A percentile compares a stretch with the other conserved stretches of the same genome.
phyloP scores from a whole-genome alignment of 2,329 filamentous ascomycete genomes.

The Fusarium piperis region DNA sequence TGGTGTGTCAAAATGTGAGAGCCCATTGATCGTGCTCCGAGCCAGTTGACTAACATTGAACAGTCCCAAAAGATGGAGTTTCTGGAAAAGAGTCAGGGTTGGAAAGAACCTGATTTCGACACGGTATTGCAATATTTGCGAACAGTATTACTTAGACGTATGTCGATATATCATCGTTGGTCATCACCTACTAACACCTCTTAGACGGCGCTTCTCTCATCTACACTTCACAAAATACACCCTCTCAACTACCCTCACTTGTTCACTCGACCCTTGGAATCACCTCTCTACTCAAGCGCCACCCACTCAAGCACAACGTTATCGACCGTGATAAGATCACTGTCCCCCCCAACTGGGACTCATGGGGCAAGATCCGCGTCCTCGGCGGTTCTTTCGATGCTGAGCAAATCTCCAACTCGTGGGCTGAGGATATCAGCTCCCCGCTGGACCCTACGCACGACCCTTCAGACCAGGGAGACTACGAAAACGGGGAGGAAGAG shows the following conservation, averaged over 20 bases:
- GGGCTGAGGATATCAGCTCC: conserved; percentile 83
- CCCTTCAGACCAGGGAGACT: conserved; percentile 37
- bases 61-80: conserved; percentile 90
- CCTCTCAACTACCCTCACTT: conserved; percentile 80
- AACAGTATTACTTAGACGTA: conserved; percentile 87
- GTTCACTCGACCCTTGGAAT: conserved; percentile 89
- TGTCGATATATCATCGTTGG: neutral
- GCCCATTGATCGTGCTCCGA: neutral
- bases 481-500: conserved; percentile 34
- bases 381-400: conserved; percentile 92
- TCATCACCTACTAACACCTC: conserved; percentile 32
- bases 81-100: conserved; percentile 87
- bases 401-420: conserved; percentile 83
- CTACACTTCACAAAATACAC: conserved; percentile 81
- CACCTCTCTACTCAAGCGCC: conserved; percentile 81
- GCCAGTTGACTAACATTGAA: conserved; percentile 32
- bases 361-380: conserved; percentile 96
- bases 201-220: conserved; percentile 85
- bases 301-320: conserved; percentile 86
- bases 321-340: conserved; percentile 95
- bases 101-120: conserved; percentile 97
- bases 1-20: conserved; percentile 93
- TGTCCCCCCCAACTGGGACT: conserved; percentile 97
- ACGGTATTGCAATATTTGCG: conserved; percentile 93
- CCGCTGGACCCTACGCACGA: conserved; percentile 46